These are phyloP conservation scores for Dioscorea dumetorum DNA, from an alignment of 106 monocot species.

Conservation along the genomic window DNA sequence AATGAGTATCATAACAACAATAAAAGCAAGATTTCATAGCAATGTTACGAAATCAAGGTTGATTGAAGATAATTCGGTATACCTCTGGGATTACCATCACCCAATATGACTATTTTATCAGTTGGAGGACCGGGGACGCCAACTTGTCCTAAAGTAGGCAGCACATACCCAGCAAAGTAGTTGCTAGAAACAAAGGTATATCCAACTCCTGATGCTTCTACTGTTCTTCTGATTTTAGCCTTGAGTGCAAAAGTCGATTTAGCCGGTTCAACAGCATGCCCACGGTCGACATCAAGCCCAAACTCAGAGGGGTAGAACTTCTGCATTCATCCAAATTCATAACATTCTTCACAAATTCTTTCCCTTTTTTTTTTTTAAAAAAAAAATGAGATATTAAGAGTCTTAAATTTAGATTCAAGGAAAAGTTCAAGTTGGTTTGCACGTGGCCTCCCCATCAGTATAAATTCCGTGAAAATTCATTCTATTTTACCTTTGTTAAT, in stretches of 20 bases:
- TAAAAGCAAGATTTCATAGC: neutral
- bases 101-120: conserved; percentile 39
- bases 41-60: too few relatives aligned
- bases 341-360: neutral
- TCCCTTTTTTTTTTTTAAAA: neutral
- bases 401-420: too few relatives aligned
- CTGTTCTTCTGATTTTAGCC: conserved; percentile 20
- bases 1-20: neutral
- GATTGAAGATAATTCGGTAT: neutral
- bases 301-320: conserved; percentile 56
- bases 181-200: conserved; percentile 40
- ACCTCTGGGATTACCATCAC: conserved; percentile 69
- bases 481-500: too few relatives aligned
- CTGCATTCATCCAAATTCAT: conserved; percentile 9
- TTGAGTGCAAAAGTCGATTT: conserved; percentile 20
- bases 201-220: conserved; percentile 40
- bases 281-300: conserved; percentile 52
- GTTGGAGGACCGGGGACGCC: conserved; percentile 18
- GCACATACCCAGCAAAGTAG: conserved; percentile 44
- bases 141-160: conserved; percentile 29
- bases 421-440: too few relatives aligned
- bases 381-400: too few relatives aligned
- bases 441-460: too few relatives aligned
- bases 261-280: conserved; percentile 32
- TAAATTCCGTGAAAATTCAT: too few relatives aligned